Evolutionary conservation across 2,329 filamentous ascomycete genomes (phyloP).

Genomic region (Claviceps fusiformis): DNA sequence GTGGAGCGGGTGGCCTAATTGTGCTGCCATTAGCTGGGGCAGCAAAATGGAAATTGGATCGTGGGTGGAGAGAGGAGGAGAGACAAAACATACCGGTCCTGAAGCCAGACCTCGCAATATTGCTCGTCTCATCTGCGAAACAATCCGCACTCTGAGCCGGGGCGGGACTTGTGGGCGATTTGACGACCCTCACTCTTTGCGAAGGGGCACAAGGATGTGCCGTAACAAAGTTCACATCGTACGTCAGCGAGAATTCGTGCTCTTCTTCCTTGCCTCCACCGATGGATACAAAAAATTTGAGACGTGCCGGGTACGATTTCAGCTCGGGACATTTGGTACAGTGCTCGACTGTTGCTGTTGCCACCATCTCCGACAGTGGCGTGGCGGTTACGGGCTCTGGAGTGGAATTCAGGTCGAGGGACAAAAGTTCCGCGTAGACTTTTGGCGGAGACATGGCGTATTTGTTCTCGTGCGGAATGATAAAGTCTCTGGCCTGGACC

Average conservation of each 20-base stretch:
- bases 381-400: constrained; percentile 31
- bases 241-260: constrained; percentile 32
- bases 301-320: constrained; percentile 20
- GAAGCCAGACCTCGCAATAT: constrained; percentile 31
- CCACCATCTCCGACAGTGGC: constrained; percentile 27
- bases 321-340: constrained; percentile 20
- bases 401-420: constrained; percentile 33
- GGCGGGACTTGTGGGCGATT: constrained; percentile 45
- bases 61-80: not conserved
- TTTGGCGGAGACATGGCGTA: constrained; percentile 34
- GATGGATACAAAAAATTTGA: constrained; percentile 22
- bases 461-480: constrained; percentile 43
- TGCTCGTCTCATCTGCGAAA: constrained; percentile 29
- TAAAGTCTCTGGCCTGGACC: constrained; percentile 47
- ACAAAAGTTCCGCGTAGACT: constrained; percentile 34
- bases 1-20: constrained; percentile 47
- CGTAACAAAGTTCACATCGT: constrained; percentile 52
- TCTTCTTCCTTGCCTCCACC: constrained; percentile 27
- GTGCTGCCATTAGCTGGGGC: not conserved
- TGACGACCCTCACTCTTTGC: constrained; percentile 41
- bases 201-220: constrained; percentile 51
- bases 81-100: constrained; percentile 28
- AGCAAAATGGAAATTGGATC: not conserved
- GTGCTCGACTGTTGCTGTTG: constrained; percentile 23
- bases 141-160: constrained; percentile 41